Conservation (phyloP, 148 eudicot species). For the Rhododendron ferrugineum region DNA sequence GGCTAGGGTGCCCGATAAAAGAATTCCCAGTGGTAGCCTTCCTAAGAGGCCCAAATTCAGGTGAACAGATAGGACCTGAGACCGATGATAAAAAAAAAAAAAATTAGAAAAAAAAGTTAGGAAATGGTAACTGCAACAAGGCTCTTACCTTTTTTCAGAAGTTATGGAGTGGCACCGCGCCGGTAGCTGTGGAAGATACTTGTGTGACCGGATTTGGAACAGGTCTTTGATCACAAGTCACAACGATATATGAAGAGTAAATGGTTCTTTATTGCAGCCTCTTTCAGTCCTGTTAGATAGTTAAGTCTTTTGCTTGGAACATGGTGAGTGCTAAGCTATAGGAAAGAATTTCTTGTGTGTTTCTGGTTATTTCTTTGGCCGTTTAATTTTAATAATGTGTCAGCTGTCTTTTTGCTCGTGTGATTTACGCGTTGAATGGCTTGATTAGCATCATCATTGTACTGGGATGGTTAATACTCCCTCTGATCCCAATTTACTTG, state of each 20-base stretch:
- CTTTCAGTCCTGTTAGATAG: background rate
- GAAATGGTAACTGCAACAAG: background rate
- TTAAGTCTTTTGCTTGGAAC: background rate
- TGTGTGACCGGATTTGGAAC: background rate
- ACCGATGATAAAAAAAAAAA: no score
- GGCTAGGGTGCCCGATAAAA: slow-evolving; percentile 28
- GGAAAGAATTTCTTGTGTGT: background rate
- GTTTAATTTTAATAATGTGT: background rate
- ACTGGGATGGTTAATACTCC: background rate
- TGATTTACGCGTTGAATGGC: background rate
- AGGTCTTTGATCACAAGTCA: background rate
- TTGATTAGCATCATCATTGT: background rate
- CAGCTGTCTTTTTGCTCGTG: background rate
- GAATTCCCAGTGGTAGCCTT: slow-evolving; percentile 23
- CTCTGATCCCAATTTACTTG: no score
- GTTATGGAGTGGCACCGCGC: background rate
- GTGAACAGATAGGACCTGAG: slow-evolving; percentile 12
- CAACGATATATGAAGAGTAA: background rate
- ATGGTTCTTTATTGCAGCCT: background rate
- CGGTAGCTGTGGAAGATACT: background rate
- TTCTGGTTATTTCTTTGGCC: background rate
- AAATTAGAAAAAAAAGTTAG: background rate
- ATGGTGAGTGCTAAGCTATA: background rate
- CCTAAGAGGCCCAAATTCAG: slow-evolving; percentile 52
- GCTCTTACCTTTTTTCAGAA: background rate